Base-by-base conservation (phyloP, 345 rosid species). In the Gossypium stocksii region DNA sequence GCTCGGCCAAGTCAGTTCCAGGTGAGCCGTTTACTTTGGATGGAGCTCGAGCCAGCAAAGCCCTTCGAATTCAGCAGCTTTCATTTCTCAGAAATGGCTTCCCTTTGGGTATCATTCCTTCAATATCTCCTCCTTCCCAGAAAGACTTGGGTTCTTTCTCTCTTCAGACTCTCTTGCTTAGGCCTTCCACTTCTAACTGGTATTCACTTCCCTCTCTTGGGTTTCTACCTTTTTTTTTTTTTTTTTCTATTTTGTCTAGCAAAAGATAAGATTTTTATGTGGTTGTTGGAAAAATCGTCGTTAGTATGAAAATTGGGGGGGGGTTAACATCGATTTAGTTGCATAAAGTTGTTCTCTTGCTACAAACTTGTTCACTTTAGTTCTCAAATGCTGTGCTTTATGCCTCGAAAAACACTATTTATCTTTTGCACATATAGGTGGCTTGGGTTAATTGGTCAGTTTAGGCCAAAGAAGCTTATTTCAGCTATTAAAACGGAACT, bases 51-150 rank as follows among this genome's bases (percentile, higher is more conserved):
- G 89, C 93, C 68, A 86, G 94, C 83, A 84, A 86, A 27, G 87
- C 84, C 70, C 93, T 90, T 79, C 83, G 98, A 71, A 83, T 91
- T 82, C 98, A 93, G 70, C 98, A 93, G 75, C 90, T 93, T 75
- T 87, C 97, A 54, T 17, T 93, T 7, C 76, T 91, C 25, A 76
- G 86, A 7, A 79, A 82, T 70, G 98, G 93, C 11, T 86, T 93
- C 74, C 98, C 98, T 71, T 79, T 93, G 8, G 96, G 96, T 58
- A 77, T 91, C 81, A 84, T 93, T 41, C 98, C 98, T 25, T 84
- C 97, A 38, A 77, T 83, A 16, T 69, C 88, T 74, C 89, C 91
- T 10, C 11, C 89, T 74, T 69, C 85, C 0, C 81, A 60, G 66
- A 86, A 82, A 77, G 87, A 86, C 19, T 81, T 83, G n/a, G 92